Base-by-base conservation (phyloP, 2,329 filamentous ascomycete genomes). In the Sclerotiophoma versabilis region DNA sequence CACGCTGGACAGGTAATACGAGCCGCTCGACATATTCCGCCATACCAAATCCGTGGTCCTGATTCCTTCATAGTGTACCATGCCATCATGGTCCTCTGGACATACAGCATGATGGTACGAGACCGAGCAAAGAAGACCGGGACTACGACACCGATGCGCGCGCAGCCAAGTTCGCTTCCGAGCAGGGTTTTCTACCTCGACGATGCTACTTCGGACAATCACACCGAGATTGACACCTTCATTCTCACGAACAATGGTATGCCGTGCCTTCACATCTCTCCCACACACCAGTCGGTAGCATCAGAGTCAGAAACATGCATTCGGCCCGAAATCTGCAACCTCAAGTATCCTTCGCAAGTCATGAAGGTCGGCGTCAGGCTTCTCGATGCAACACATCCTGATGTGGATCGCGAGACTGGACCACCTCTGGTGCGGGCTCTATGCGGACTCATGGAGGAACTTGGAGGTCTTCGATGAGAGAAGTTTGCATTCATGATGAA, bases 81-180 rank as follows among this genome's bases (percentile, higher is more conserved):
- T 34, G 36, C 59, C 14, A 57, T 59, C 15, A 65, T 67, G 64
- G 63, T 67, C 4, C 49, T 67, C 2, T 67, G 64, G 64, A 63
- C 63, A 25, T 67, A 64, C 34, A 65, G 61, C 36, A 67, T 67
- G 63, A 56, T 67, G 39, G 50, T 51, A 5, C 37, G 53, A 29
- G 60, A 65, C 14, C 57, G 49, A 11, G 63, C 58, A 1, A 57
- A 44, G 20, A 64, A 58, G 36, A 64, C 58, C 2, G 58, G 49
- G 1, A 51, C 39, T 0, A 59, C 49, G 7, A 60, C 59, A 30
- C 56, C 50, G 3, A 11, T 50, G 7, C 54, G 37, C 3, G 11
- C 15, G 11, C 42, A 45, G 19, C 20, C 23, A n/a, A 32, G 14
- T 17, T 38, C 26, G 15, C 36, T 38, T 14, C 32, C 36, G 2